These are phyloP conservation scores for Vairimorpha ceranae DNA, from an alignment of 371 early-diverging fungal species.

Conservation along the genomic window DNA sequence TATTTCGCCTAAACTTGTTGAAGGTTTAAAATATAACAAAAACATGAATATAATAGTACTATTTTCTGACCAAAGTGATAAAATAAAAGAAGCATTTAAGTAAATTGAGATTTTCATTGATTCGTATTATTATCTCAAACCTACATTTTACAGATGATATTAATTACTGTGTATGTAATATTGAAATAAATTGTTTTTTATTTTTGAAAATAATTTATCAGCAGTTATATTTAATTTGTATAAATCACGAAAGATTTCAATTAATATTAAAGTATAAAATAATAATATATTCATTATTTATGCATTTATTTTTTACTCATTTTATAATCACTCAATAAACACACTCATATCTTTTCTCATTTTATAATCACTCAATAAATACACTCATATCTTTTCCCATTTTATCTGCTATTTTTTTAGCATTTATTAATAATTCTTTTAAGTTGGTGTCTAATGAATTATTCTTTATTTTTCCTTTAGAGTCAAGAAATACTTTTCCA, in stretches of 20 bases:
- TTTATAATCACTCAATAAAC: background rate
- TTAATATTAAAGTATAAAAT: too few relatives aligned
- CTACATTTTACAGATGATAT: too few relatives aligned
- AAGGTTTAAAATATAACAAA: constrained; percentile 79
- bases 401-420: background rate
- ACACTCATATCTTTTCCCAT: background rate
- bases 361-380: background rate
- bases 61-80: constrained; percentile 55
- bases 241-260: too few relatives aligned
- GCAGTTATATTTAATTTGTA: too few relatives aligned
- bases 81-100: background rate
- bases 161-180: too few relatives aligned
- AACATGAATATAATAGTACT: constrained; percentile 82
- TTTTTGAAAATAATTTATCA: too few relatives aligned
- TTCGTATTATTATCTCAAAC: too few relatives aligned
- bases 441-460: background rate
- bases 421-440: background rate
- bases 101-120: too few relatives aligned
- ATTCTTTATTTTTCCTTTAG: background rate
- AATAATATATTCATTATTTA: too few relatives aligned
- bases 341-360: background rate
- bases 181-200: too few relatives aligned
- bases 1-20: constrained; percentile 95
- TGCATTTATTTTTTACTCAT: too few relatives aligned
- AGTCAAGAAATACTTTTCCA: background rate